A percentile compares a stretch with the other conserved stretches of the same genome.
Conservation (phyloP, 208 protist species). For the Crithidia acanthocephali region DNA sequence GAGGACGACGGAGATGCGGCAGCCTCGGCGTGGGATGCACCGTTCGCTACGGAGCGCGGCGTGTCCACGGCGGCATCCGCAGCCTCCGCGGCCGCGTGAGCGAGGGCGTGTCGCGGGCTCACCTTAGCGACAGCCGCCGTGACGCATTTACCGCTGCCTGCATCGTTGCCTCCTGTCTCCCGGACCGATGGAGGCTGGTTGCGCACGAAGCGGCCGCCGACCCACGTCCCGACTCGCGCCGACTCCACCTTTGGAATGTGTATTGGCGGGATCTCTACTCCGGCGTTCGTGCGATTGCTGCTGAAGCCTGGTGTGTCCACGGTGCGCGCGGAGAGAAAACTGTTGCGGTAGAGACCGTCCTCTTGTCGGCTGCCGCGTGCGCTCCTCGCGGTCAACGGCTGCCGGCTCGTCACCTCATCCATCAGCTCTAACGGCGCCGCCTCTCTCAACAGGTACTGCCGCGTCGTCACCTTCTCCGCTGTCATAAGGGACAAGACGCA, state of each 20-base stretch:
- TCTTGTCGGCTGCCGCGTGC: neutral
- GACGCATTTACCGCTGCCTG: neutral
- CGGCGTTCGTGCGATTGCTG: conserved; percentile 9
- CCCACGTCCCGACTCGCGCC: conserved; percentile 2
- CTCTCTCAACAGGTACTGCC: conserved; percentile 33
- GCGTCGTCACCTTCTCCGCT: conserved; percentile 31
- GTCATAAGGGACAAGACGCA: conserved; percentile 38
- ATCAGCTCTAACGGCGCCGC: conserved; percentile 11
- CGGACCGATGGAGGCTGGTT: neutral
- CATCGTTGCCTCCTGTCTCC: neutral
- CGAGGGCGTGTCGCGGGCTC: neutral
- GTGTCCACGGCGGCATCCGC: neutral
- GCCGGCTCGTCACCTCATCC: conserved; percentile 11
- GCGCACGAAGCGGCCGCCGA: conserved; percentile 8
- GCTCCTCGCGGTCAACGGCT: neutral
- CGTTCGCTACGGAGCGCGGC: neutral
- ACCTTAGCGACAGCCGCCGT: neutral
- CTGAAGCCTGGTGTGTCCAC: neutral
- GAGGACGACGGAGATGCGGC: neutral
- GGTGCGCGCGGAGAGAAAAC: conserved; percentile 5
- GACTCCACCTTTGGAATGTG: conserved; percentile 23
- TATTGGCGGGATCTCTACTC: conserved; percentile 11
- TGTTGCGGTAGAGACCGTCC: neutral
- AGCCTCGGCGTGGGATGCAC: neutral
- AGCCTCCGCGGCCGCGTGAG: neutral